A percentile compares a stretch with the other conserved stretches of the same genome.
These are phyloP conservation scores for Elsinoe perseae DNA, from an alignment of 2,329 filamentous ascomycete genomes.

Conservation along the genomic window DNA sequence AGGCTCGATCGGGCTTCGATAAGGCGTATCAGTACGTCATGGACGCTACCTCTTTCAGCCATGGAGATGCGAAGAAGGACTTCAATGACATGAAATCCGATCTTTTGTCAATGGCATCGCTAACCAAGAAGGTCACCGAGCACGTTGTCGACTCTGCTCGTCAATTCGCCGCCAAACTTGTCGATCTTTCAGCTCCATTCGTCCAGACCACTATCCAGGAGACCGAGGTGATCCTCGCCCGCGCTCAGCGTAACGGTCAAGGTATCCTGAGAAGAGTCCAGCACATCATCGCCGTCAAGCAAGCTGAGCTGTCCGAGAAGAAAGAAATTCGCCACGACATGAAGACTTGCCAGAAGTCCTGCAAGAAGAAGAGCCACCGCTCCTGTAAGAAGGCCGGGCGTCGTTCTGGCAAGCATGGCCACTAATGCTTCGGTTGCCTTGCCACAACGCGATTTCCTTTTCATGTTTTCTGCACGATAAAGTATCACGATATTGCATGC, in stretches of 20 bases:
- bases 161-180: neutral
- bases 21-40: neutral
- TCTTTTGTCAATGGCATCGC: neutral
- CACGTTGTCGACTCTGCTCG: neutral
- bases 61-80: neutral
- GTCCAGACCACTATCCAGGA: neutral
- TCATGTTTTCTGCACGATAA: neutral
- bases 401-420: slow-evolving; percentile 1
- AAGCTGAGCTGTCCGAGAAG: neutral
- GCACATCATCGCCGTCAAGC: neutral
- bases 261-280: neutral
- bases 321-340: neutral
- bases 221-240: neutral
- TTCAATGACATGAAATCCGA: neutral
- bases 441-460: neutral
- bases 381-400: neutral
- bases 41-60: neutral
- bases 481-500: neutral
- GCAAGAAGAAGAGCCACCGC: neutral
- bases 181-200: neutral
- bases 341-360: neutral
- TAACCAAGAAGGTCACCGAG: neutral
- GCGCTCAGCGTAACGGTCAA: slow-evolving; percentile 4
- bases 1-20: neutral
- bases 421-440: neutral